These are phyloP conservation scores for Tolypocladium tundrense DNA, from an alignment of 2,329 filamentous ascomycete species.

Conservation along the genomic window DNA sequence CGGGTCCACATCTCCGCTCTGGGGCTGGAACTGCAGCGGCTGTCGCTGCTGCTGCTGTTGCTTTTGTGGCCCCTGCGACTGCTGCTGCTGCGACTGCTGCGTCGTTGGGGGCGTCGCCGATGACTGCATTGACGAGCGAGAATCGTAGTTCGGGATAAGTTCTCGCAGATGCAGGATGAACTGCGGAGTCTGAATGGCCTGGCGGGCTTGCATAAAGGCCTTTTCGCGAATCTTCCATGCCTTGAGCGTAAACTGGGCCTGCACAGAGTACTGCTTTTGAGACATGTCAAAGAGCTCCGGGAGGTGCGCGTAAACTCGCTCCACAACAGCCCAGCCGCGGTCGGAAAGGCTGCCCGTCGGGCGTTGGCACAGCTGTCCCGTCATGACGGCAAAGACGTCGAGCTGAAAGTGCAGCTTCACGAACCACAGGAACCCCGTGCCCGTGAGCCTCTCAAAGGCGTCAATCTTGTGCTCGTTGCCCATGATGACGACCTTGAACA, in stretches of 20 bases:
- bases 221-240: slow-evolving; percentile 43
- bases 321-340: slow-evolving; percentile 39
- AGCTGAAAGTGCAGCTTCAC: slow-evolving; percentile 43
- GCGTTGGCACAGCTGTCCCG: slow-evolving; percentile 41
- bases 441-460: slow-evolving; percentile 30
- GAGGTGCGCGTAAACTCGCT: slow-evolving; percentile 36
- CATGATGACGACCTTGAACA: slow-evolving; percentile 44
- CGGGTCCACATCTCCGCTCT: slow-evolving; percentile 27
- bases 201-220: slow-evolving; percentile 25
- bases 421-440: slow-evolving; percentile 45
- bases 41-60: slow-evolving; percentile 2
- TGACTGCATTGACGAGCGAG: slow-evolving; percentile 18
- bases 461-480: slow-evolving; percentile 36
- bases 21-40: not conserved
- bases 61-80: not conserved
- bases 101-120: slow-evolving; percentile 16
- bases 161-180: slow-evolving; percentile 36
- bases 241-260: slow-evolving; percentile 38
- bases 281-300: slow-evolving; percentile 39
- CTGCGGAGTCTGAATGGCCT: slow-evolving; percentile 28
- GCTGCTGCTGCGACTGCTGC: slow-evolving; percentile 7
- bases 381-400: slow-evolving; percentile 45
- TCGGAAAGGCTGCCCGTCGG: slow-evolving; percentile 40
- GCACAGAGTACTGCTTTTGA: slow-evolving; percentile 30
- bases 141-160: slow-evolving; percentile 29